Percentiles rank a stretch among this genome's conserved stretches.
Evolutionary conservation across 768 basidiomycete genomes (phyloP).

Genomic region (Exidia glandulosa): DNA sequence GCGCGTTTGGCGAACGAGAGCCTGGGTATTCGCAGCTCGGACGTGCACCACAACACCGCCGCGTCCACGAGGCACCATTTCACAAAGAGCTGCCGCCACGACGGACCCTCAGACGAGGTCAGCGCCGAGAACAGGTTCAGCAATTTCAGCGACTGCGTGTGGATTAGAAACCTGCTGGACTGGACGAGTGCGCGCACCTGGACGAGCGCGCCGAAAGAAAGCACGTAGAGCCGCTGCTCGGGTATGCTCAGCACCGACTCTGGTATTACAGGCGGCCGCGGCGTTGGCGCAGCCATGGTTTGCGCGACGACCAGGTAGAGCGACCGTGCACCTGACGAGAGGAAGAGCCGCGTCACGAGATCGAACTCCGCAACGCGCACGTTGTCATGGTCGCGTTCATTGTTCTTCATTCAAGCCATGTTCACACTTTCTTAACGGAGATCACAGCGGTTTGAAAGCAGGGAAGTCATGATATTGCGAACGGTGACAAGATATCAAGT

Average conservation of each 20-base stretch:
- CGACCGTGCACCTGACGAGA: too few relatives aligned
- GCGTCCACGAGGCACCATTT: constrained; percentile 21
- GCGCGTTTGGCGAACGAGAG: constrained; percentile 18
- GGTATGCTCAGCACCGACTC: constrained; percentile 65
- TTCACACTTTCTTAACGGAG: too few relatives aligned
- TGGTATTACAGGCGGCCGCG: constrained; percentile 45
- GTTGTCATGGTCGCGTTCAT: too few relatives aligned
- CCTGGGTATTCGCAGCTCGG: constrained; percentile 25
- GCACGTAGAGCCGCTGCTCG: constrained; percentile 67
- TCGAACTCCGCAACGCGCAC: too few relatives aligned
- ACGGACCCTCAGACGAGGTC: constrained; percentile 34
- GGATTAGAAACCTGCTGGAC: background rate
- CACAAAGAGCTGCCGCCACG: constrained; percentile 60
- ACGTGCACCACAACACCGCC: constrained; percentile 15
- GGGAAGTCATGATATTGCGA: too few relatives aligned
- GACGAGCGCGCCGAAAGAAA: constrained; percentile 63
- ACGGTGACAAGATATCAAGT: too few relatives aligned
- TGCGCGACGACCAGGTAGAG: too few relatives aligned
- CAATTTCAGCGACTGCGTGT: constrained; percentile 59
- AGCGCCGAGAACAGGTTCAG: constrained; percentile 54
- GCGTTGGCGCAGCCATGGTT: background rate
- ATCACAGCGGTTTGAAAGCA: too few relatives aligned
- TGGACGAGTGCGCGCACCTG: constrained; percentile 40
- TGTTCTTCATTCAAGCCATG: too few relatives aligned
- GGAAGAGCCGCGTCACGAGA: too few relatives aligned